Evolutionary conservation across 805 yeast species (phyloP).

Genomic region (Sugiyamaella qingdaonensis): DNA sequence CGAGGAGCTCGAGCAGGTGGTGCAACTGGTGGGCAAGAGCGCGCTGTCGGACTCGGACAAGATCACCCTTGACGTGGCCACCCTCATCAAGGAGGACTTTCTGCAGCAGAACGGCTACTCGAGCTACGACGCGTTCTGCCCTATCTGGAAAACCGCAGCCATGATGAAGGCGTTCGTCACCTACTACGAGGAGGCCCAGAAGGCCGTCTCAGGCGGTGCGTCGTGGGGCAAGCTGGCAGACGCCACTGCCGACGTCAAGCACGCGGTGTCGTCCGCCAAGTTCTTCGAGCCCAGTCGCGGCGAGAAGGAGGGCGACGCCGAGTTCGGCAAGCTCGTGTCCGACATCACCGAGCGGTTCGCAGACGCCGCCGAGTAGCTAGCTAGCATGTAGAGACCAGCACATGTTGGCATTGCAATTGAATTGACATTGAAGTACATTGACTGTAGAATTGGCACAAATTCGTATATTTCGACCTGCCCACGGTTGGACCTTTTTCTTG

Average conservation of each 20-base stretch:
- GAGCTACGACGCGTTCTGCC: constrained; percentile 97
- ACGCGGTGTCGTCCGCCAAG: constrained; percentile 89
- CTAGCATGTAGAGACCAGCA: background rate
- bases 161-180: constrained; percentile 95
- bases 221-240: constrained; percentile 91
- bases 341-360: constrained; percentile 87
- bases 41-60: constrained; percentile 96
- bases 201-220: constrained; percentile 90
- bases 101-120: constrained; percentile 99
- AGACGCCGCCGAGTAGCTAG: constrained; percentile 80
- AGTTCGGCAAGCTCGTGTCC: constrained; percentile 70
- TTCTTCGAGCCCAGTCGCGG: constrained; percentile 95
- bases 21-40: constrained; percentile 97
- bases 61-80: constrained; percentile 90
- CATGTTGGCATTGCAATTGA: too few species aligned
- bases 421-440: too few species aligned
- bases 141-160: constrained; percentile 97
- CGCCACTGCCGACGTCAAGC: constrained; percentile 85
- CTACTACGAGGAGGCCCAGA: constrained; percentile 96
- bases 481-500: too few species aligned
- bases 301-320: constrained; percentile 66
- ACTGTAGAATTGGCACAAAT: too few species aligned
- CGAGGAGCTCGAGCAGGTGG: constrained; percentile 98
- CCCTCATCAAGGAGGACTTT: constrained; percentile 93
- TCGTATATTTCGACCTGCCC: too few species aligned